Base-by-base conservation (phyloP, 805 yeast species). In the Saccharomyces paradoxus region DNA sequence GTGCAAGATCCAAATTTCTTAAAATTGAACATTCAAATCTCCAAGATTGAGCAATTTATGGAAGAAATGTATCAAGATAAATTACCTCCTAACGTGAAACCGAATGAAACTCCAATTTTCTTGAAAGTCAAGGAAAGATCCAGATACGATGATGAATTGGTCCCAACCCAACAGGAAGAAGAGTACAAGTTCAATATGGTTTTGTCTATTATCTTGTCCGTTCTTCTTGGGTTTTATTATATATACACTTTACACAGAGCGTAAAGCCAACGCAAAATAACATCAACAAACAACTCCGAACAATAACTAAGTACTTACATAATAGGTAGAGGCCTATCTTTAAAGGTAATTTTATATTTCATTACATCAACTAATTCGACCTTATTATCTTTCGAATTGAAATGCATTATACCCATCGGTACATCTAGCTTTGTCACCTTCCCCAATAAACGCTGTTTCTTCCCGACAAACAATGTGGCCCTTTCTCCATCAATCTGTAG, bases 1-100 rank as follows among this genome's bases (percentile, higher is more conserved):
- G 94, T 91, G 31, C 73, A 77, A 41, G 98, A 92, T 74, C 96
- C 96, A 58, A 86, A 86, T 73, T 92, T 88, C 71, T 76, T 91
- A 65, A 80, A 83, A 56, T 81, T 94, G 60, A 96, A 95, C 63
- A 81, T 89, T 60, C 81, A 82, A 59, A 87, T 96, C 70, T 96
- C 94, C 52, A 86, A 87, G 70, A 82, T 94, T 59, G 96, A 89
- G 65, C 96, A 88, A 74, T 86, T 82, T 71, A 84, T 92, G 63
- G 96, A 92, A 68, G 75, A 77, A 51, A 77, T 87, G 79, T 82
- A 83, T 67, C 94, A 91, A 58, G 70, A 69, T 13, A 76, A 84
- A 54, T 65, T 84, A 52, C 91, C 91, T 47, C 53, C 55, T 6
- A 84, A 85, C 22, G 80, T 77, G 46, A 70, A 68, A 37, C 74